A percentile compares a stretch with the other conserved stretches of the same genome.
Evolutionary conservation across 176 grass and related monocot genomes (phyloP).

Genomic region (Elaeis guineensis): DNA sequence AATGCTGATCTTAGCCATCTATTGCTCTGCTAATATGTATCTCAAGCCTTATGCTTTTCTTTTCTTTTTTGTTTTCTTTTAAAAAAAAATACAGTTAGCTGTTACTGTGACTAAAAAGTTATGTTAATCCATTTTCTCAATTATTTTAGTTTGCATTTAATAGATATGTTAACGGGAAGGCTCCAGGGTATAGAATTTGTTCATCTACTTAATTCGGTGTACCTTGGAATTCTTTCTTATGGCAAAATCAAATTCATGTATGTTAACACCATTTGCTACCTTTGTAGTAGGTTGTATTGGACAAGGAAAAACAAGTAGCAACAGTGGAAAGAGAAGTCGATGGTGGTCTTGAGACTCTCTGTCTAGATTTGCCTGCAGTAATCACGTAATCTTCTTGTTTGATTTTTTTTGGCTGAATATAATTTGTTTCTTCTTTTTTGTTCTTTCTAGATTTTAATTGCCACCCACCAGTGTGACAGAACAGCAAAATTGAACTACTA

Average conservation of each 20-base stretch:
- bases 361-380: constrained; percentile 75
- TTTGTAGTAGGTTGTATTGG: constrained; percentile 58
- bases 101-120: no score
- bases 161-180: no score
- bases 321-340: constrained; percentile 79
- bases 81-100: no score
- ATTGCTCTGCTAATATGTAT: no score
- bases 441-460: background rate
- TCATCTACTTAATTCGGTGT: background rate
- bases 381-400: constrained; percentile 59
- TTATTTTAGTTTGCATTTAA: no score
- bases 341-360: constrained; percentile 69
- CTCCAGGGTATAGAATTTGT: no score
- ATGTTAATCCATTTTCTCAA: no score
- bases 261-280: background rate
- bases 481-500: no score
- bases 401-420: background rate
- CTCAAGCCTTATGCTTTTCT: no score
- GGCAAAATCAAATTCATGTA: background rate
- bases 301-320: constrained; percentile 60
- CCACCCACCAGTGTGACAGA: no score
- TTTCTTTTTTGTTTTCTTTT: no score
- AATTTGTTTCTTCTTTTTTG: background rate
- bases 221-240: background rate
- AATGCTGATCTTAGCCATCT: no score